Conservation (phyloP, 2,329 filamentous ascomycete genomes). For the Pseudogymnoascus sp. region DNA sequence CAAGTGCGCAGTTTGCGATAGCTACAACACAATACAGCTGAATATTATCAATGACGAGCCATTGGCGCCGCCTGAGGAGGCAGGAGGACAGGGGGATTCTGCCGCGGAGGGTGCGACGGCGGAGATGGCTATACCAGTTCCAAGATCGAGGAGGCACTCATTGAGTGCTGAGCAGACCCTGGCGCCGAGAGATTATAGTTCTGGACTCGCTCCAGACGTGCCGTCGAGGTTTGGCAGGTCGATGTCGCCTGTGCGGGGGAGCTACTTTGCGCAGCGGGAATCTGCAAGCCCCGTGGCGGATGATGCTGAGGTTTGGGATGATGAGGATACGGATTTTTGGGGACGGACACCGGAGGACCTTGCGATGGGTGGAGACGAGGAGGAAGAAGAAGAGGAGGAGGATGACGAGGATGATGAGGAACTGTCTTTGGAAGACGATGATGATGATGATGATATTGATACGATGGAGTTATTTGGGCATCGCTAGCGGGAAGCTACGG, state of each 20-base stretch:
- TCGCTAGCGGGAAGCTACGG: slow-evolving; percentile 27
- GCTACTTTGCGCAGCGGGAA: slow-evolving; percentile 17
- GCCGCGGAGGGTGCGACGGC: slow-evolving; percentile 14
- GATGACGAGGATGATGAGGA: slow-evolving; percentile 30
- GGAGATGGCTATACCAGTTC: slow-evolving; percentile 14
- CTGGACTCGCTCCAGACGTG: slow-evolving; percentile 22
- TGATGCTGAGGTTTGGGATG: slow-evolving; percentile 34
- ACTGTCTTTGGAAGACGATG: slow-evolving; percentile 34
- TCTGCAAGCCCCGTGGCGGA: slow-evolving; percentile 39
- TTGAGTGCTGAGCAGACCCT: slow-evolving; percentile 9
- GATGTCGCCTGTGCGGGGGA: slow-evolving; percentile 21
- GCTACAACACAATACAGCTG: slow-evolving; percentile 62
- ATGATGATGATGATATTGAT: slow-evolving; percentile 38
- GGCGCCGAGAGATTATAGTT: slow-evolving; percentile 17
- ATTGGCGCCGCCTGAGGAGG: slow-evolving; percentile 18
- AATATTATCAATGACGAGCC: slow-evolving; percentile 45
- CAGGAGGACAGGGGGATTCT: slow-evolving; percentile 18
- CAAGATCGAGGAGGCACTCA: background rate
- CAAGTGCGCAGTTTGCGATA: slow-evolving; percentile 69
- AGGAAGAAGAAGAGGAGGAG: slow-evolving; percentile 24
- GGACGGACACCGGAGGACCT: slow-evolving; percentile 38
- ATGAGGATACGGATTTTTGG: slow-evolving; percentile 41
- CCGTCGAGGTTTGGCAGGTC: slow-evolving; percentile 26
- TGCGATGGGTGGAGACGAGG: slow-evolving; percentile 17
- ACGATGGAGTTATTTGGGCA: slow-evolving; percentile 45